phyloP scores from a whole-genome alignment of 169 alveolate species.

The Eimeria brunetti region DNA sequence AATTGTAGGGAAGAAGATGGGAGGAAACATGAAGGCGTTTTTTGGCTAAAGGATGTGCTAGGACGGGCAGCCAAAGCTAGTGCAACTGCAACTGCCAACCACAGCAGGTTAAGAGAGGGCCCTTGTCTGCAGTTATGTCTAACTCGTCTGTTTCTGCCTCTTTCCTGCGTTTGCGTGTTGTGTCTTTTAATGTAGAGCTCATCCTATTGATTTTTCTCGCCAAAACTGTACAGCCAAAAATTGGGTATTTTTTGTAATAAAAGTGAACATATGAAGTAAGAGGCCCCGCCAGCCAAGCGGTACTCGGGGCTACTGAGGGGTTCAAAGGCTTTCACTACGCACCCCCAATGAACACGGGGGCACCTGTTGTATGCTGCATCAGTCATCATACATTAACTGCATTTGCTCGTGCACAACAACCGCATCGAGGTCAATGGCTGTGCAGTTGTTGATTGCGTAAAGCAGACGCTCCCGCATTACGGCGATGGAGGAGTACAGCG shows the following conservation, averaged over 20 bases:
- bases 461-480: conserved; percentile 90
- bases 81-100: neutral
- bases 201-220: neutral
- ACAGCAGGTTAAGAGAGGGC: no score
- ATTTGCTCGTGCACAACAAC: conserved; percentile 89
- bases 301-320: neutral
- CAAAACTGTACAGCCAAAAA: neutral
- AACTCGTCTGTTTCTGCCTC: no score
- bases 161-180: no score
- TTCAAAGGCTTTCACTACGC: neutral
- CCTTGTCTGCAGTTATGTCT: no score
- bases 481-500: conserved; percentile 90
- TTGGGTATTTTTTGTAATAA: neutral
- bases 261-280: neutral
- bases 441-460: conserved; percentile 93
- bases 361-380: neutral
- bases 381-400: conserved; percentile 84
- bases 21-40: neutral
- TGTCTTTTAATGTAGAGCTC: neutral
- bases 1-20: neutral
- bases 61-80: neutral
- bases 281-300: neutral
- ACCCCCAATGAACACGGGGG: neutral
- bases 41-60: neutral
- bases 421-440: conserved; percentile 95